Conservation (phyloP, 768 basidiomycete genomes). For the Naganishia friedmannii region DNA sequence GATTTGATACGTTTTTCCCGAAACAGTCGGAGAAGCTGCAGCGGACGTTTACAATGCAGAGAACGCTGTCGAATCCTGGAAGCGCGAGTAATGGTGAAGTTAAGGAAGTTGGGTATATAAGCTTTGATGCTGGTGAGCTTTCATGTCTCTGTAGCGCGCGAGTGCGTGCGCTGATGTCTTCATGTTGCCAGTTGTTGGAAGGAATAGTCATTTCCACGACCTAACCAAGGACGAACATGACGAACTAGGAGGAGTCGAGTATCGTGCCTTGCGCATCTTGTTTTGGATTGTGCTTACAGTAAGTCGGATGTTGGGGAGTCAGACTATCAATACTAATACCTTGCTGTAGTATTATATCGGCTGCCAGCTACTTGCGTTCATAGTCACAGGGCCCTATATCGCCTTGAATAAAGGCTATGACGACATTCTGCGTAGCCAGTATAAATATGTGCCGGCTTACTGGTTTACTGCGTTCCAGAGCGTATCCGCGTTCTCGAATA, state of each 20-base stretch:
- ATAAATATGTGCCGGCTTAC: constrained; percentile 59
- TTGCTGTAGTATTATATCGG: constrained; percentile 69
- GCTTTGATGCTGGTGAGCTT: constrained; percentile 64
- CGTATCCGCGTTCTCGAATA: constrained; percentile 82
- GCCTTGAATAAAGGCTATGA: constrained; percentile 61
- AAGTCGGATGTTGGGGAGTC: constrained; percentile 46
- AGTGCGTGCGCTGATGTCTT: neutral
- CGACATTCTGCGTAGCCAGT: constrained; percentile 60
- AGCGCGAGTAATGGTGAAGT: constrained; percentile 36
- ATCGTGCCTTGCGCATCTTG: constrained; percentile 73
- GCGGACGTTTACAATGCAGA: constrained; percentile 72
- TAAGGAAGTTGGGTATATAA: constrained; percentile 70
- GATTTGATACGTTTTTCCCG: constrained; percentile 66
- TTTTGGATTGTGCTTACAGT: constrained; percentile 77
- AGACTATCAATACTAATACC: constrained; percentile 12
- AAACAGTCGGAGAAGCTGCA: constrained; percentile 60
- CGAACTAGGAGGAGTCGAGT: constrained; percentile 91
- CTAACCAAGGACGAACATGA: constrained; percentile 79
- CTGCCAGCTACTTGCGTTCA: constrained; percentile 66
- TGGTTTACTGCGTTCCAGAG: constrained; percentile 86
- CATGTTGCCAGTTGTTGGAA: constrained; percentile 61
- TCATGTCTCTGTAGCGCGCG: neutral
- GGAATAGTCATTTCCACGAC: constrained; percentile 62
- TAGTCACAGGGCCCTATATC: constrained; percentile 79
- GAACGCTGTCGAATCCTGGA: constrained; percentile 55